A percentile compares a stretch with the other conserved stretches of the same genome.
Conservation (phyloP, 2,329 filamentous ascomycete species). For the Aspergillus texensis region DNA sequence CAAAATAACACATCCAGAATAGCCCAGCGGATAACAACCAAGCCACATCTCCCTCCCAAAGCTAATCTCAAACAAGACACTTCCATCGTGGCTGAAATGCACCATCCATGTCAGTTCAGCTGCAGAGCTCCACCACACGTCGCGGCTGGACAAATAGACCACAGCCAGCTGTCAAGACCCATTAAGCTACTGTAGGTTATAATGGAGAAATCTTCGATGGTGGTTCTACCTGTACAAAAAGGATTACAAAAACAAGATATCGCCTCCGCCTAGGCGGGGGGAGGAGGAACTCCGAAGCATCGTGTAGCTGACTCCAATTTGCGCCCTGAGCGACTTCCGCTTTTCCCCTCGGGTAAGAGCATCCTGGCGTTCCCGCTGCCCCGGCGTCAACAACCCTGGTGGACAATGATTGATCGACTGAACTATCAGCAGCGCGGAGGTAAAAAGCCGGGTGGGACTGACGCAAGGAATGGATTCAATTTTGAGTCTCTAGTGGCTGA, state of each 20-base stretch:
- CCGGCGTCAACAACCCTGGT: background rate
- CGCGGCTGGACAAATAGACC: constrained; percentile 15
- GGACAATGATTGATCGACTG: constrained; percentile 10
- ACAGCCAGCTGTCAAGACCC: constrained; percentile 19
- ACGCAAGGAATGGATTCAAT: constrained; percentile 7
- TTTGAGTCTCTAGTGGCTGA: background rate
- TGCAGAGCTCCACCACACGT: constrained; percentile 2
- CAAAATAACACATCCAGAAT: background rate
- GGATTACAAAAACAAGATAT: background rate
- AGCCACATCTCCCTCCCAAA: background rate
- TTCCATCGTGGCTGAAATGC: constrained; percentile 8
- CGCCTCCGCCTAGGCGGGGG: background rate
- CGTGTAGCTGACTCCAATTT: too few species aligned
- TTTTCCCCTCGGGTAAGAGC: background rate
- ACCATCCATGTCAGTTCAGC: background rate
- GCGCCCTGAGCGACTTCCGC: too few species aligned
- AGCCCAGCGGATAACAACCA: background rate
- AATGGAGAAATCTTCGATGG: background rate
- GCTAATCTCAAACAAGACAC: constrained; percentile 6
- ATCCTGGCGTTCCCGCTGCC: background rate
- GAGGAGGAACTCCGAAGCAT: background rate
- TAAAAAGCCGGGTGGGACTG: background rate
- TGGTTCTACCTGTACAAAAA: constrained; percentile 3
- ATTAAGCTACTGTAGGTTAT: constrained; percentile 10
- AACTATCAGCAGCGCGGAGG: constrained; percentile 4